Conservation (phyloP, 371 early-diverging fungal genomes). For the Syncephalastrum racemosum region DNA sequence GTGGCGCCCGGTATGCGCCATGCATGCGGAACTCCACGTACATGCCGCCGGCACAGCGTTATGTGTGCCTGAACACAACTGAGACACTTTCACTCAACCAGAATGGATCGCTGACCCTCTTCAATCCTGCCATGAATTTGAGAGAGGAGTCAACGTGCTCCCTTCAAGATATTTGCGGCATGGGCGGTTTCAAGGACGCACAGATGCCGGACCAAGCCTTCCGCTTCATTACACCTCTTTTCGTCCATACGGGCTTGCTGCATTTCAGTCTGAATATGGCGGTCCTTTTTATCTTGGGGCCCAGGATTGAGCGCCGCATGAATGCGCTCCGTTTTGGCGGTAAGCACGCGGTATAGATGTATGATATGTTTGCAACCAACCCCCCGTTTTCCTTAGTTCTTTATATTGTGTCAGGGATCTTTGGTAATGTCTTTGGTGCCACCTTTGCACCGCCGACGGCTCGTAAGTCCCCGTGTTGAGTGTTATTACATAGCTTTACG, state of each 20-base stretch:
- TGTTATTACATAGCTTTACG: neutral
- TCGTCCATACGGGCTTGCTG: slow-evolving; percentile 74
- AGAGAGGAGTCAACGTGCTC: slow-evolving; percentile 25
- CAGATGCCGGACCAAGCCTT: slow-evolving; percentile 65
- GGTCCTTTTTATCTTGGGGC: slow-evolving; percentile 59
- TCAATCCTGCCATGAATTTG: slow-evolving; percentile 10
- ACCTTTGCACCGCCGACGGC: slow-evolving; percentile 51
- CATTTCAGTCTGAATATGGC: slow-evolving; percentile 68
- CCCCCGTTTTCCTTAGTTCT: slow-evolving; percentile 16
- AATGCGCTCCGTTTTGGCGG: slow-evolving; percentile 65
- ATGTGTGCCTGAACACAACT: slow-evolving; percentile 25
- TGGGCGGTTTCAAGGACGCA: slow-evolving; percentile 30
- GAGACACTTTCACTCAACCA: slow-evolving; percentile 6
- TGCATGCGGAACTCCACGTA: slow-evolving; percentile 51
- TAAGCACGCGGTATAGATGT: slow-evolving; percentile 10
- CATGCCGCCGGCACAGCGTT: slow-evolving; percentile 25
- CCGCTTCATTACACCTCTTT: slow-evolving; percentile 71
- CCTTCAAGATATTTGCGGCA: slow-evolving; percentile 49
- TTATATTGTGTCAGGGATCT: slow-evolving; percentile 57
- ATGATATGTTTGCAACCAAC: neutral
- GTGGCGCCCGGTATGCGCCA: slow-evolving; percentile 52
- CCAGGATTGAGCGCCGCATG: slow-evolving; percentile 65
- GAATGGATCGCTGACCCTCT: slow-evolving; percentile 6
- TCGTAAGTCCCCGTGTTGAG: slow-evolving; percentile 28
- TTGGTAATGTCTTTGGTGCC: slow-evolving; percentile 54